These are phyloP conservation scores for Aphanomyces stellatus DNA, from an alignment of 352 stramenopile genomes.

Conservation along the genomic window DNA sequence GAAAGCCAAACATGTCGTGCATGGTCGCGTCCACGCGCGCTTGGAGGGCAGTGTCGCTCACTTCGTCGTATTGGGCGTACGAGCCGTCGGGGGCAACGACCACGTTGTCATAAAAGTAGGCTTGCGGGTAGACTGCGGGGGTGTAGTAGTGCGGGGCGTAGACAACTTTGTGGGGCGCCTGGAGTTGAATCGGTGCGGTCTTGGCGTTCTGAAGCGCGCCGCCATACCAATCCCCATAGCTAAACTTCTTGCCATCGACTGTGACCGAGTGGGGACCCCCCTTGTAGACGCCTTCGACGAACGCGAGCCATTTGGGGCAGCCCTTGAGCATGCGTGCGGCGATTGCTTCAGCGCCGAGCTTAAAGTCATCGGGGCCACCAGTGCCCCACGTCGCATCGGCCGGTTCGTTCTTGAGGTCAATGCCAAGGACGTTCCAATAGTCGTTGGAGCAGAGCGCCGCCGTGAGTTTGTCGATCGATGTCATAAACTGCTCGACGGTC, in stretches of 20 bases:
- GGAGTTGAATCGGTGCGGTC: conserved; percentile 35
- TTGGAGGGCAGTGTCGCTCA: conserved; percentile 41
- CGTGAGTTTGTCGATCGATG: conserved; percentile 41
- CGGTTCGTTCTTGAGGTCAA: conserved; percentile 76
- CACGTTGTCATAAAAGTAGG: conserved; percentile 58
- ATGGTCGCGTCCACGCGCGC: conserved; percentile 49
- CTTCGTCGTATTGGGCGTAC: conserved; percentile 42
- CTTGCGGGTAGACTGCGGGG: conserved; percentile 50
- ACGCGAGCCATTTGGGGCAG: conserved; percentile 64
- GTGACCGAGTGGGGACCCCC: conserved; percentile 33
- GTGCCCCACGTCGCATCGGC: conserved; percentile 50
- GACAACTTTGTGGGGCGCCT: conserved; percentile 61
- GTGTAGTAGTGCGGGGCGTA: conserved; percentile 80
- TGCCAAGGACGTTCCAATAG: conserved; percentile 73
- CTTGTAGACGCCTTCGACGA: conserved; percentile 65
- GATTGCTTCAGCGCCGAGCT: conserved; percentile 58
- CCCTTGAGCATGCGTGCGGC: conserved; percentile 60
- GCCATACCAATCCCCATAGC: conserved; percentile 78
- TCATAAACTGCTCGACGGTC: conserved; percentile 39
- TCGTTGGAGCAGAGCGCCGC: conserved; percentile 42
- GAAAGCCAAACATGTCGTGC: conserved; percentile 68
- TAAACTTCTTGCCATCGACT: conserved; percentile 34
- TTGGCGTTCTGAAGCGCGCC: conserved; percentile 54
- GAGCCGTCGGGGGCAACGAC: conserved; percentile 28
- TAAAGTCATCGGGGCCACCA: conserved; percentile 49